Evolutionary conservation across 2,329 filamentous ascomycete genomes (phyloP).

Genomic region (Fusarium napiforme): DNA sequence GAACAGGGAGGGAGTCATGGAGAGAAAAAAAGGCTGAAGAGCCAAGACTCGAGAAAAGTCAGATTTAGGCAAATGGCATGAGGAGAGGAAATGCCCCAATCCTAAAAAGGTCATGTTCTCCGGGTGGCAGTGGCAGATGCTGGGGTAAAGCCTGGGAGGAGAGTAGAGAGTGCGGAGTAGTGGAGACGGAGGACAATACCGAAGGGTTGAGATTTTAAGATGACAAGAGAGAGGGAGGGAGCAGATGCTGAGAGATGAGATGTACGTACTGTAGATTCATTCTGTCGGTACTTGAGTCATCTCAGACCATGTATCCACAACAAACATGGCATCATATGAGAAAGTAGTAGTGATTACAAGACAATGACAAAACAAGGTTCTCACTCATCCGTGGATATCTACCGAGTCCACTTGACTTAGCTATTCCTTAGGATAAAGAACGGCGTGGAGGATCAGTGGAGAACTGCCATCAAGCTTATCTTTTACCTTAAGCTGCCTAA

Average conservation of each 20-base stretch:
- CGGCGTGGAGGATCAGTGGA: conserved; percentile 29
- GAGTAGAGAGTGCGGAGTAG: conserved; percentile 40
- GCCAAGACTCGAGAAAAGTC: conserved; percentile 18
- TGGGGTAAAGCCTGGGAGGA: conserved; percentile 5
- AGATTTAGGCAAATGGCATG: background rate
- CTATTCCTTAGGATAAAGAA: background rate
- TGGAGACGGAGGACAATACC: conserved; percentile 25
- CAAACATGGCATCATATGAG: conserved; percentile 18
- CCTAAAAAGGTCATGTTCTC: conserved; percentile 7
- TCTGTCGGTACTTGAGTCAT: conserved; percentile 33
- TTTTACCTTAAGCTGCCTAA: conserved; percentile 5
- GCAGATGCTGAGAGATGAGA: conserved; percentile 7
- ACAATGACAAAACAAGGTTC: background rate
- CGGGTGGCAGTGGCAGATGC: background rate
- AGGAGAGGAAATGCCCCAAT: background rate
- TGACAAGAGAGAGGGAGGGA: background rate
- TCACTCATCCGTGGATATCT: background rate
- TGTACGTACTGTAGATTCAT: conserved; percentile 5
- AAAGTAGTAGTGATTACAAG: background rate
- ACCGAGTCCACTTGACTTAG: background rate
- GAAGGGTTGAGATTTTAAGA: conserved; percentile 26
- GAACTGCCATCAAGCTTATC: conserved; percentile 32
- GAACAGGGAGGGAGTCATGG: background rate
- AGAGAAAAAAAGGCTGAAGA: background rate
- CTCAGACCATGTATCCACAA: conserved; percentile 17